Evolutionary conservation across 176 grass and related monocot species (phyloP), one percentile per base, ranked within the genome.

Genomic region (Carex parvula): DNA sequence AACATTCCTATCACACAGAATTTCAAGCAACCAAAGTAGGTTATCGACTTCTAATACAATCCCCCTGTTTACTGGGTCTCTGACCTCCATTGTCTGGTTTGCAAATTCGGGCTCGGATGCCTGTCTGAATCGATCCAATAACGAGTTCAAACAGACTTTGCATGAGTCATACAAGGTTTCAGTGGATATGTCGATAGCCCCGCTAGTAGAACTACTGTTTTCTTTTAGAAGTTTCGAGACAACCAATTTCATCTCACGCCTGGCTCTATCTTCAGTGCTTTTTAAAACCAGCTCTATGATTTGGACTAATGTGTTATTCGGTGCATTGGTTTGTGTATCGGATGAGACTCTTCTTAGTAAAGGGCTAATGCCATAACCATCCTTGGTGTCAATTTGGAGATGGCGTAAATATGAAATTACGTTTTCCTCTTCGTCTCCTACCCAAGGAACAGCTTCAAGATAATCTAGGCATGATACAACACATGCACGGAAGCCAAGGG

Each of bases 191-290:
- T 92, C 87, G n/a, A 56, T 62, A 54, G 92, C 88, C 77, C 84
- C 89, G 62, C 87, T 84, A 10, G 52, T 64, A 15, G 69, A 82
- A 30, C 81, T 74, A 61, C 32, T 87, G 59, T 89, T 94, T 81
- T 97, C 94, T 87, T 94, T 97, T 29, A 97, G 81, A 53, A 97
- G 92, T 73, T 94, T 97, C 59, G 90, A 71, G 67, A 97, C 92
- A 22, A 97, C 64, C 1, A 88, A 88, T 83, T 94, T 97, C 92
- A 94, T 94, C 77, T 92, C 94, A 1, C 90, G 92, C 0, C 94
- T 90, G 0, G 90, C 94, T 85, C 81, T 81, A 44, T 97, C 92
- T 26, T 92, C 94, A 4, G 55, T 91, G 87, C 94, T 91, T 60
- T 92, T 93, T 8, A 97, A 74, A 48, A 97, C 94, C 18, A 97